Percentiles rank a stretch among this genome's conserved stretches.
Conservation (phyloP, 495 filamentous ascomycete species). For the Beverwykella pulmonaria region DNA sequence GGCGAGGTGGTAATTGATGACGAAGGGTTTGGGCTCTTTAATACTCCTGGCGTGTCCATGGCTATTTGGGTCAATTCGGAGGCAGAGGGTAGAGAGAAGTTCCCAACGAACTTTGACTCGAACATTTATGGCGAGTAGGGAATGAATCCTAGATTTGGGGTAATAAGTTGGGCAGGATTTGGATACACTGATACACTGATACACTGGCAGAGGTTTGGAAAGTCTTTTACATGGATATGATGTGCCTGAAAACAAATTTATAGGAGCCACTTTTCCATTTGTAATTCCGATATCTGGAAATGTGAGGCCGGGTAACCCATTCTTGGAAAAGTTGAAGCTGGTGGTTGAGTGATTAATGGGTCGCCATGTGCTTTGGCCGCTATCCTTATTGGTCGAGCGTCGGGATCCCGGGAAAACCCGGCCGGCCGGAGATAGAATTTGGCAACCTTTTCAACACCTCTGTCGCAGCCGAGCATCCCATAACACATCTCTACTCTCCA, state of each 20-base stretch:
- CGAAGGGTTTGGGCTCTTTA: slow-evolving; percentile 44
- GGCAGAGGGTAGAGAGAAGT: slow-evolving; percentile 41
- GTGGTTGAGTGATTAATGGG: not conserved
- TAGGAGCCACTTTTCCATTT: too few relatives aligned
- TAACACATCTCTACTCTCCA: slow-evolving; percentile 1
- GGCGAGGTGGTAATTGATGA: slow-evolving; percentile 45
- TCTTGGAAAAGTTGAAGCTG: not conserved
- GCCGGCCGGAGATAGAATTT: not conserved
- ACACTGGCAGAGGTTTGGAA: too few relatives aligned
- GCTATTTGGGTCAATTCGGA: slow-evolving; percentile 44
- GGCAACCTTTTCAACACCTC: slow-evolving; percentile 1
- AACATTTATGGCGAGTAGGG: slow-evolving; percentile 39
- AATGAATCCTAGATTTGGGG: not conserved
- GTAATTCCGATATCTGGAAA: not conserved
- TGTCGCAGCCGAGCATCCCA: not conserved
- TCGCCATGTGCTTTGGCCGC: not conserved
- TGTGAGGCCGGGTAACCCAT: not conserved
- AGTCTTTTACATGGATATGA: too few relatives aligned
- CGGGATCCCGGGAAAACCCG: not conserved
- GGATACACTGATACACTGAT: not conserved
- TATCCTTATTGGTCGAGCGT: not conserved
- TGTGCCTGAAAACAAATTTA: too few relatives aligned
- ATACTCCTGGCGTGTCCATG: slow-evolving; percentile 37
- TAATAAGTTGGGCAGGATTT: not conserved
- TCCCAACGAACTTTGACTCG: slow-evolving; percentile 43